Conservation (phyloP, 768 basidiomycete genomes). For the Hebeloma cylindrosporum region DNA sequence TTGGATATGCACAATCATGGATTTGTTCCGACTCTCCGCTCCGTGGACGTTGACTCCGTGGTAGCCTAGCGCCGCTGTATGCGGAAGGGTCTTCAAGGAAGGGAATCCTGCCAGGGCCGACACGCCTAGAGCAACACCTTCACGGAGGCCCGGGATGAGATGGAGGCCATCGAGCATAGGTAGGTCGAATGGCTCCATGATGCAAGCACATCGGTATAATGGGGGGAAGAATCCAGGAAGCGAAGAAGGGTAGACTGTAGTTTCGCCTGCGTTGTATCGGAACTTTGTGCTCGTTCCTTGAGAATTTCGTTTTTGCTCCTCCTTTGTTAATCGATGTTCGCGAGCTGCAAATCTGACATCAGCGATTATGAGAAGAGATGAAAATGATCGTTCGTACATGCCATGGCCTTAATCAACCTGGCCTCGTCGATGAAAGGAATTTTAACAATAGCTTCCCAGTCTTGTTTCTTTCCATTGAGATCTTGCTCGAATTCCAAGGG, state of each 20-base stretch:
- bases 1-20: slow-evolving; percentile 85
- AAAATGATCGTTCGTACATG: slow-evolving; percentile 44
- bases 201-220: slow-evolving; percentile 75
- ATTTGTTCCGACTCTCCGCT: slow-evolving; percentile 86
- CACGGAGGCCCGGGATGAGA: slow-evolving; percentile 81
- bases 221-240: slow-evolving; percentile 94
- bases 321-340: slow-evolving; percentile 72
- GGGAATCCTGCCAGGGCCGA: slow-evolving; percentile 95
- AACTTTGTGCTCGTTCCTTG: slow-evolving; percentile 84
- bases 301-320: slow-evolving; percentile 74
- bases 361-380: not conserved
- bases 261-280: slow-evolving; percentile 59
- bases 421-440: slow-evolving; percentile 94
- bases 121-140: slow-evolving; percentile 84
- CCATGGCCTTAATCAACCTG: slow-evolving; percentile 81
- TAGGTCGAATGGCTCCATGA: slow-evolving; percentile 81
- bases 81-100: slow-evolving; percentile 85
- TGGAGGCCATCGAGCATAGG: slow-evolving; percentile 86
- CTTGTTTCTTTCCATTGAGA: slow-evolving; percentile 96
- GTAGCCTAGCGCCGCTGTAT: slow-evolving; percentile 71
- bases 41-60: slow-evolving; percentile 96
- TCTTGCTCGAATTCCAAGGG: slow-evolving; percentile 89
- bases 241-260: slow-evolving; percentile 83
- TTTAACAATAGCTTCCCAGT: slow-evolving; percentile 99
- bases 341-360: slow-evolving; percentile 53